Percentiles rank a stretch among this genome's conserved stretches.
phyloP scores from a whole-genome alignment of 805 yeast genomes.

The Nakazawaea populi region DNA sequence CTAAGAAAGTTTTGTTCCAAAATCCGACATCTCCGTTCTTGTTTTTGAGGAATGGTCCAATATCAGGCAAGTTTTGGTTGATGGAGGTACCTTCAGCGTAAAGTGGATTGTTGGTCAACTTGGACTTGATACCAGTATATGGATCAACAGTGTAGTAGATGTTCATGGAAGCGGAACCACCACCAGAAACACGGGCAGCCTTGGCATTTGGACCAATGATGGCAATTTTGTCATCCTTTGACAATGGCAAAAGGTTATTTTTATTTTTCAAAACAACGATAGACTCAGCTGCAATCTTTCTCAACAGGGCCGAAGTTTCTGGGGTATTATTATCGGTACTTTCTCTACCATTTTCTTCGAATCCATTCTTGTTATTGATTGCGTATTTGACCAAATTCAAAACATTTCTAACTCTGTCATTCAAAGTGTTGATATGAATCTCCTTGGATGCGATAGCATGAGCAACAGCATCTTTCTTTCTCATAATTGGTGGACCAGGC shows the following conservation, averaged over 20 bases:
- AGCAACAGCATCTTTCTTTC: slow-evolving; percentile 27
- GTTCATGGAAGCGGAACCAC: slow-evolving; percentile 53
- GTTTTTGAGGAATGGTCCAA: slow-evolving; percentile 17
- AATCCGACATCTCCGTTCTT: slow-evolving; percentile 21
- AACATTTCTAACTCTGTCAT: slow-evolving; percentile 43
- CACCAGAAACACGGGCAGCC: slow-evolving; percentile 46
- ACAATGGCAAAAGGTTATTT: slow-evolving; percentile 37
- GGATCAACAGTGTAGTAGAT: slow-evolving; percentile 46
- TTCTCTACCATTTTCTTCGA: slow-evolving; percentile 36
- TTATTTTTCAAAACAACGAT: slow-evolving; percentile 56
- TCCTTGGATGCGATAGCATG: slow-evolving; percentile 38
- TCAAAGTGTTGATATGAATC: slow-evolving; percentile 33
- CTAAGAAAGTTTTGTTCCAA: slow-evolving; percentile 20
- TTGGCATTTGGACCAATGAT: slow-evolving; percentile 60
- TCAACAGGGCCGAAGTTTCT: slow-evolving; percentile 36
- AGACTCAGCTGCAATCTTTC: slow-evolving; percentile 42
- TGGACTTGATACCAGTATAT: slow-evolving; percentile 35
- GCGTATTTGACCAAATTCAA: slow-evolving; percentile 41
- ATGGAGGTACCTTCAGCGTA: slow-evolving; percentile 17
- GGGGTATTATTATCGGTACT: slow-evolving; percentile 36
- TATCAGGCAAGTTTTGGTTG: slow-evolving; percentile 17
- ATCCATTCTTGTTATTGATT: slow-evolving; percentile 25
- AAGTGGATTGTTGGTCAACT: slow-evolving; percentile 11
- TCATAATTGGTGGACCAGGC: slow-evolving; percentile 38
- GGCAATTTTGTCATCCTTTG: slow-evolving; percentile 33